phyloP scores from a whole-genome alignment of 2,329 filamentous ascomycete genomes.

The Colletotrichum kahawae region DNA sequence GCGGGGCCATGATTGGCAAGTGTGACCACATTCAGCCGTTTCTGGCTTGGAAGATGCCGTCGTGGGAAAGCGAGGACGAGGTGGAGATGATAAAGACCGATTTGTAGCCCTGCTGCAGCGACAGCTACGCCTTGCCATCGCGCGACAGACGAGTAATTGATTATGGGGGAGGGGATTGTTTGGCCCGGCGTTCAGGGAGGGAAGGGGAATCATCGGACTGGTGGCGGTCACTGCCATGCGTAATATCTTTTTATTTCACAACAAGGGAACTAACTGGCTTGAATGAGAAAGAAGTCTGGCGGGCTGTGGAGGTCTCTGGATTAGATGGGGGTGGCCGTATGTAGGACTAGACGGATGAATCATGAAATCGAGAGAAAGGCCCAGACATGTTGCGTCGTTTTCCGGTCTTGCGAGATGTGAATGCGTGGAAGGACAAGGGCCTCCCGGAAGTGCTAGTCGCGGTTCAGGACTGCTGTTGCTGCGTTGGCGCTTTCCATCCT shows the following conservation, averaged over 20 bases:
- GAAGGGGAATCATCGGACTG: neutral
- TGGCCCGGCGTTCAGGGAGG: constrained; percentile 16
- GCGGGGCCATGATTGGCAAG: neutral
- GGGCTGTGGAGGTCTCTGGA: neutral
- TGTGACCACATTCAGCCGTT: neutral
- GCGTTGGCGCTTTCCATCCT: neutral
- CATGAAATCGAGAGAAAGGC: neutral
- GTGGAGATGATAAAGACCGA: neutral
- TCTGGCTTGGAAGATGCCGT: neutral
- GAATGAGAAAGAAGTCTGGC: neutral
- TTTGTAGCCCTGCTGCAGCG: neutral
- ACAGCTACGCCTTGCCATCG: neutral
- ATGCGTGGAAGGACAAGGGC: neutral
- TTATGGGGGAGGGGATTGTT: neutral
- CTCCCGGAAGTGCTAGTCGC: neutral
- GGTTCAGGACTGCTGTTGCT: neutral
- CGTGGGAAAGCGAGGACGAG: neutral
- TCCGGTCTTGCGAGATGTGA: neutral
- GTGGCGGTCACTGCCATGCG: neutral
- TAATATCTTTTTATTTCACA: neutral
- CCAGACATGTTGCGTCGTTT: neutral
- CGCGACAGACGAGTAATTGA: neutral
- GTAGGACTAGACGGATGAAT: constrained; percentile 8
- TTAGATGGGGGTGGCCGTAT: neutral
- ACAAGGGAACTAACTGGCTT: neutral